Evolutionary conservation across 495 filamentous ascomycete genomes (phyloP), one percentile per base, ranked within the genome.

Genomic region (Cercophora samala): DNA sequence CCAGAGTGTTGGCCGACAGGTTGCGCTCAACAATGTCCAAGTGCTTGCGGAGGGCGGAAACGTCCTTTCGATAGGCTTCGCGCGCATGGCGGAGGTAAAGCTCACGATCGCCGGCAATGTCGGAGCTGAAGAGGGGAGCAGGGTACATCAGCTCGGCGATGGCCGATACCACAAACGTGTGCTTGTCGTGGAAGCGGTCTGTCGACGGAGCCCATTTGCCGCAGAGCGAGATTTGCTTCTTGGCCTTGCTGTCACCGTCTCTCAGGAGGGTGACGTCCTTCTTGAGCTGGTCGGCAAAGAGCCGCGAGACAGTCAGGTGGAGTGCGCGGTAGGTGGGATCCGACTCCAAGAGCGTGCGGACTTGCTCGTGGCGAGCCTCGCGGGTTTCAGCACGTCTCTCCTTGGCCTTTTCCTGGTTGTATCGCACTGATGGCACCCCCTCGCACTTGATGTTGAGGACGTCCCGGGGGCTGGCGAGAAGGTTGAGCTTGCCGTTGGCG

Each of bases 161-260:
- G 23, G 77, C 76, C 58, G 78, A 79, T 22, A 76, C 75, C 59
- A 85, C 72, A 61, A 78, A 77, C 13, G 83, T 84, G 69, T 82
- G 75, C 69, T 80, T 79, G 67, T 85, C 83, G 68, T 83, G 82
- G 71, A 82, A 79, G 53, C 73, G 73, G 51, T 73, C 75, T 9
- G 76, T 69, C 4, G 72, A 75, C 0, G 83, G 83, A 0, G 81
- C 79, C 83, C 83, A 84, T 67, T 85, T 85, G n/a, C 71, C 81
- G 29, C 80, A 80, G 0, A 84, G 74, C 0, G 81, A 80, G 71
- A 85, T 77, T 19, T 66, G 67, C 37, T 69, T 72, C 46, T 73
- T 68, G 5, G 75, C 74, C 62, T 70, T 69, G 62, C 65, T 69
- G 24, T 79, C 72, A 9, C 67, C 68, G 19, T 72, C 69, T 3